Evolutionary conservation across 208 protist species (phyloP), one percentile per base, ranked within the genome.

Genomic region (Wallacemonas collosoma): DNA sequence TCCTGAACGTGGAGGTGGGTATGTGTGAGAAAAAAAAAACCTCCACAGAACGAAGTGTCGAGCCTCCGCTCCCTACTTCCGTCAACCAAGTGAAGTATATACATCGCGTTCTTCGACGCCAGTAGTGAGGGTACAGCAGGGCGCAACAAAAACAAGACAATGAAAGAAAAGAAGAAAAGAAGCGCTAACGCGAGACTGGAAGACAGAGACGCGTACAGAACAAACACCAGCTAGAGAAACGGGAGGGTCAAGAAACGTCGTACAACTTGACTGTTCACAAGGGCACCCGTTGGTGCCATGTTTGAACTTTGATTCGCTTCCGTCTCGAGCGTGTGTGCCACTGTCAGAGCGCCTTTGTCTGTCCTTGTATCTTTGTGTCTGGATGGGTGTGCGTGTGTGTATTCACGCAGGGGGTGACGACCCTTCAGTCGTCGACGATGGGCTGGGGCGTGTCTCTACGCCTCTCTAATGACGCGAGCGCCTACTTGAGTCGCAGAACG

Each of bases 401-500:
- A 39, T 14, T 26, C 26, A 26, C 26, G 26, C 26, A 26, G 26
- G 26, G 26, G 26, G 26, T 26, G 26, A 26, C 26, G 26, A 26
- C 26, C 26, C 26, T 26, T 26, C 26, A 26, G 26, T 50, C 12
- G 6, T 50, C 45, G 12, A 50, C 12, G 45, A 50, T 6, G 45
- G 6, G 45, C 12, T 6, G 45, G 45, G 8, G 45, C 6, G 45
- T 50, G 45, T 50, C 45, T 50, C 45, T 12, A 0, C 12, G 8
- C 45, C 45, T 50, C 12, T 12, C 45, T 50, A 0, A 36, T 73
- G 63, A 5, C 61, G 15, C 12, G 50, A 51, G 26, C 64, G 74
- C 64, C 53, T 81, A 83, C 62, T 70, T n/a, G 50, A 83, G 55
- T 3, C 66, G 66, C 4, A 91, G 72, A 5, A 87, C 39, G 77